Base-by-base conservation (phyloP, 345 rosid genomes). In the Murraya koenigii region DNA sequence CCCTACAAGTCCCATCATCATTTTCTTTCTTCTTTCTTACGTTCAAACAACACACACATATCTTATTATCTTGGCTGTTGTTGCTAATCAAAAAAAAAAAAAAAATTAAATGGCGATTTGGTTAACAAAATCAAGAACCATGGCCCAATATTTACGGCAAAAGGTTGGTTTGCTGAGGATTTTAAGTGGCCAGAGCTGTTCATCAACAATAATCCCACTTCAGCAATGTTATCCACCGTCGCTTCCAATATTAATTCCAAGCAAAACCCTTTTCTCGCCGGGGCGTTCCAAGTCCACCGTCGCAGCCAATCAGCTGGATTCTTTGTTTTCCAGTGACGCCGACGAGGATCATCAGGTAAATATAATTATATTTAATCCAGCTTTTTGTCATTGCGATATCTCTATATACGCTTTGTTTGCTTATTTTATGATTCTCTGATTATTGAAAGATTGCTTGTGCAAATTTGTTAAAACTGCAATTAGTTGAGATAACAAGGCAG, bases 221-320 rank as follows among this genome's bases (percentile, higher is more conserved):
- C 7, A 52, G 20, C 56, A 52, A 6, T 6, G 4, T 52, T 4
- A 52, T 52, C 17, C 56, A 52, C 1, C 56, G 2, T 52, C 56
- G 17, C 56, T 17, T 52, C 56, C 52, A 9, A 3, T 44, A 13
- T 9, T 44, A 44, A 44, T 38, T 74, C 8, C 10, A 10, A 63
- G 23, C 69, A 39, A 41, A 20, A 11, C 56, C 36, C 1, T 73
- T 72, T 69, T 79, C 68, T 26, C 71, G 22, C 7, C 20, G 17
- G 56, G 52, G 11, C 84, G 92, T 60, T 83, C 72, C 61, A 84
- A 82, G 67, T 88, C 91, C n/a, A 86, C 87, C 33, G 69, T 74
- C 8, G 80, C 84, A 17, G 87, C 84, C 59, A 71, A 68, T 54
- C 89, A 82, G 14, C 83, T 76, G 13, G 88, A 84, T 10, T 64